These are phyloP conservation scores for Spizellomyces sp. DNA, from an alignment of 192 early-diverging fungal genomes.

Conservation along the genomic window DNA sequence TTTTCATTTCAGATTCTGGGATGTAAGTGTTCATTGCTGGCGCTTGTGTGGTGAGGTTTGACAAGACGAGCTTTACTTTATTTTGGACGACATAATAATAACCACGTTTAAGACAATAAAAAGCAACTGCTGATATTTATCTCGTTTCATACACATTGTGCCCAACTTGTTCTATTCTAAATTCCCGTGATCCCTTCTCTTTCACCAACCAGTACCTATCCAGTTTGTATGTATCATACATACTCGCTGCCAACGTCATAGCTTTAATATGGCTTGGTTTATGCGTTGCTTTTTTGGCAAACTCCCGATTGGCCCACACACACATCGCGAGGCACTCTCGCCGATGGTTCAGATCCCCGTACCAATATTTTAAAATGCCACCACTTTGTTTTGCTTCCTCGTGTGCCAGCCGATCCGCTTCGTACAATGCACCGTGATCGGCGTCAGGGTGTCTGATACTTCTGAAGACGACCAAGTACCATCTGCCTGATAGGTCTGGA, in stretches of 20 bases:
- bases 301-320: conserved; percentile 49
- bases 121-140: too few species aligned
- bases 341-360: conserved; percentile 47
- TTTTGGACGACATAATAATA: too few species aligned
- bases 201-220: conserved; percentile 48
- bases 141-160: neutral
- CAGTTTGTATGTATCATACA: conserved; percentile 54
- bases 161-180: conserved; percentile 18
- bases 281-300: conserved; percentile 40
- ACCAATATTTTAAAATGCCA: conserved; percentile 58
- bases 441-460: conserved; percentile 41
- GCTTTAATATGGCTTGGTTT: conserved; percentile 50
- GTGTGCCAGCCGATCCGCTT: conserved; percentile 51
- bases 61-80: too few species aligned
- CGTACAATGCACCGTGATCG: conserved; percentile 39
- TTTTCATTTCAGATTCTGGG: too few species aligned
- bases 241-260: conserved; percentile 40
- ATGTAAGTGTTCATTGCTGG: too few species aligned
- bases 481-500: conserved; percentile 32
- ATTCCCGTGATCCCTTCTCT: conserved; percentile 13
- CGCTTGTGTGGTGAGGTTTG: too few species aligned
- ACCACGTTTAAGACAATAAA: too few species aligned
- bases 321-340: conserved; percentile 57
- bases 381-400: conserved; percentile 51
- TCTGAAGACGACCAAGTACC: conserved; percentile 57